Evolutionary conservation across 495 filamentous ascomycete genomes (phyloP), one percentile per base, ranked within the genome.

Genomic region (Daldinia grandis): DNA sequence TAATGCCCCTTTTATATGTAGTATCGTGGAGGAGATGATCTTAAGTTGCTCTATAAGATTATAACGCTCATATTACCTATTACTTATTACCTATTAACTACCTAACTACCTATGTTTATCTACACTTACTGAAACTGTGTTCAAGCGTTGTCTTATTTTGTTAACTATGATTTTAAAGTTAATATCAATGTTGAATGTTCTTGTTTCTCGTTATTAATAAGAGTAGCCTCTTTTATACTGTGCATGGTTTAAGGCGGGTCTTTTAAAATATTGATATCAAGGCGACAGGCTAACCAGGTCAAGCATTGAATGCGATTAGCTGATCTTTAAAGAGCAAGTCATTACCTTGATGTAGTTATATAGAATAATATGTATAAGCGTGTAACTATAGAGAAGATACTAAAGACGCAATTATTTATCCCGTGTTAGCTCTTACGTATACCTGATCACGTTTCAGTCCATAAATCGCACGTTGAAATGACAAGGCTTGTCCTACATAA

Each of bases 1-100:
- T 64, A 64, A 58, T 68, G 30, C 31, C 60, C 42, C 28, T 73
- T 61, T 12, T 63, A 63, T 61, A 51, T 30, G 58, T 51, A 77
- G 31, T 31, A 57, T 58, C 33, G 71, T 42, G 24, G 38, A 61
- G 50, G 53, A 57, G 57, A 6, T 47, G 42, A 66, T 71, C 69
- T 12, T 59, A 47, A 35, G 30, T 24, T 38, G 51, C 51, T 64
- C 24, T 33, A 67, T 57, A 49, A 67, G 64, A 71, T 62, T 51
- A 59, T 51, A 67, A 67, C 63, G 17, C 38, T 55, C 19, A 7
- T 55, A 49, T 59, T 53, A 14, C 33, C 2, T 35, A 35, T 54
- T 66, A 66, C 58, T 19, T 53, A 53, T 30, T 9, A 27, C 25
- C 25, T 8, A 24, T 30, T 19, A 44, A 53, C 17, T 9, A 27